phyloP scores from a whole-genome alignment of 257 asterid species.

The Leptodermis oblonga region DNA sequence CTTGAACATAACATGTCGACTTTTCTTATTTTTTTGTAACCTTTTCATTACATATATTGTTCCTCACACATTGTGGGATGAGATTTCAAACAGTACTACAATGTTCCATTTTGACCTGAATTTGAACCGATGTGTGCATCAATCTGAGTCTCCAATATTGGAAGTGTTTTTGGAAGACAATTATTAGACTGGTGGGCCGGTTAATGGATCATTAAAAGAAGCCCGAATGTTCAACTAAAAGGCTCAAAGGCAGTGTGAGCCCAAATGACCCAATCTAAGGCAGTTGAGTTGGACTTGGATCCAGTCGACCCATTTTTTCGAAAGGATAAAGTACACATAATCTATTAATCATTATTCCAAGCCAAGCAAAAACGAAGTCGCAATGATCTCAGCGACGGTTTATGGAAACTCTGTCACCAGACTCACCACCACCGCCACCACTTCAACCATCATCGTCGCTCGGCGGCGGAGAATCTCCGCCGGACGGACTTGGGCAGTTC shows the following conservation, averaged over 20 bases:
- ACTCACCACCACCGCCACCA: neutral
- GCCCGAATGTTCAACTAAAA: neutral
- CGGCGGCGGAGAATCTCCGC: neutral
- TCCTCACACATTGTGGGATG: too few species aligned
- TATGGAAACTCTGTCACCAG: slow-evolving; percentile 7
- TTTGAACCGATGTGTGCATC: too few species aligned
- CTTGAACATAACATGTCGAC: too few species aligned
- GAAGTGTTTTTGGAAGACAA: too few species aligned
- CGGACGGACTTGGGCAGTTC: neutral
- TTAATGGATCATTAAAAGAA: slow-evolving; percentile 9
- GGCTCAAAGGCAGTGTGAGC: neutral
- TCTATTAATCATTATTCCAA: neutral
- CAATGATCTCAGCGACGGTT: slow-evolving; percentile 12
- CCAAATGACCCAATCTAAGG: neutral
- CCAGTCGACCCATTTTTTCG: neutral
- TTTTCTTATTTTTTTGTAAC: too few species aligned
- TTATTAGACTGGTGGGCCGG: too few species aligned
- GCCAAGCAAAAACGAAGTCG: neutral
- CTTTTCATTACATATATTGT: too few species aligned
- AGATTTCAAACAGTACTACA: too few species aligned
- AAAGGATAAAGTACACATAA: neutral
- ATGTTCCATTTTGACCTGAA: too few species aligned
- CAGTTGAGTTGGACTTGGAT: too few species aligned
- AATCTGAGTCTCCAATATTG: too few species aligned
- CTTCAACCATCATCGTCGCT: neutral